A percentile compares a stretch with the other conserved stretches of the same genome.
Conservation (phyloP, 345 rosid genomes). For the Euphorbia lathyris region DNA sequence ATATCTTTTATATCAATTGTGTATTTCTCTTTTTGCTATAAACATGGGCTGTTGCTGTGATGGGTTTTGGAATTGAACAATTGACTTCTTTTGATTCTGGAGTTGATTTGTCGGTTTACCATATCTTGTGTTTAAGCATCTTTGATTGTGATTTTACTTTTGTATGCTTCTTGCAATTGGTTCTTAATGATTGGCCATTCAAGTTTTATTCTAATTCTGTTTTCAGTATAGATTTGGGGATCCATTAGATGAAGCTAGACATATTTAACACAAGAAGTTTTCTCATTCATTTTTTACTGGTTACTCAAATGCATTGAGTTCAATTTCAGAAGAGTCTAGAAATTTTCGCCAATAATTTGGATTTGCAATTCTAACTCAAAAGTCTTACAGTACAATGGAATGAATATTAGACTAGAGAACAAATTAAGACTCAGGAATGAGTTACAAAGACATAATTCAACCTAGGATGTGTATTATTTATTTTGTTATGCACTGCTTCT, state of each 20-base stretch:
- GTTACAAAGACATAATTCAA: background rate
- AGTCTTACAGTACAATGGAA: background rate
- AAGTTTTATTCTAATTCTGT: background rate
- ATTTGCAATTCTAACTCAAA: background rate
- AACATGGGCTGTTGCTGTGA: background rate
- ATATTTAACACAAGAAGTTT: background rate
- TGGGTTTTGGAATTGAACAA: background rate
- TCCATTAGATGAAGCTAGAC: background rate
- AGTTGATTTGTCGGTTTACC: too few relatives aligned
- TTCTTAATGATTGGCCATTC: background rate
- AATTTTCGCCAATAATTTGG: background rate
- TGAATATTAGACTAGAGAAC: background rate
- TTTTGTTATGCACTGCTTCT: background rate
- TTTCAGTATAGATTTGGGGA: background rate
- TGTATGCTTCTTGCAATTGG: background rate
- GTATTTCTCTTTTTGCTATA: too few relatives aligned
- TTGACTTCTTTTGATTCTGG: background rate
- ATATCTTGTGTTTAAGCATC: background rate
- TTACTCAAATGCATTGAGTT: background rate
- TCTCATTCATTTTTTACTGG: background rate
- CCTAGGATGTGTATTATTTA: background rate
- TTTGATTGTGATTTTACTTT: background rate
- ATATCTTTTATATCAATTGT: background rate
- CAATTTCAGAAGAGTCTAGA: background rate
- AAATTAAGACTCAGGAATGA: background rate